Conservation (phyloP, 2,329 filamentous ascomycete genomes). For the Stenocarpella maydis region DNA sequence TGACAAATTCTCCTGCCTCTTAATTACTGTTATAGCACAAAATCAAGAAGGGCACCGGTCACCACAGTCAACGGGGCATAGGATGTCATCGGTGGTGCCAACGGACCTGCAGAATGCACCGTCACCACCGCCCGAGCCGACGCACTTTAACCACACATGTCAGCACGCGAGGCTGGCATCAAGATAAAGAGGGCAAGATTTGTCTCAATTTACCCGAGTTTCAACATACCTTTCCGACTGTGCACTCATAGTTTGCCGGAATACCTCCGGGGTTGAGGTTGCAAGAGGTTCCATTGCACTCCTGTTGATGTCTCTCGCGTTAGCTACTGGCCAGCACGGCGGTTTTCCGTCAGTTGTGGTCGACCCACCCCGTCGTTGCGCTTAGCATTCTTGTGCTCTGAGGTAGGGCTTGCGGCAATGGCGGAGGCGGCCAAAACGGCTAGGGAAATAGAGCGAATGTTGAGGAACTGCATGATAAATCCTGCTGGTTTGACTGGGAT, state of each 20-base stretch:
- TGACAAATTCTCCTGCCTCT: not conserved
- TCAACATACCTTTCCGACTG: conserved; percentile 1
- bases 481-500: not conserved
- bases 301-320: not conserved
- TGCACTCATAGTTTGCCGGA: not conserved
- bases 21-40: too few relatives aligned
- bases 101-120: conserved; percentile 5
- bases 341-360: not conserved
- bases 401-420: conserved; percentile 2
- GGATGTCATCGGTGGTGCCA: not conserved
- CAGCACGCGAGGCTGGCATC: not conserved
- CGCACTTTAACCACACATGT: not conserved
- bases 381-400: conserved; percentile 8
- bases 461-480: conserved; percentile 1
- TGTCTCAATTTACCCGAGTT: not conserved
- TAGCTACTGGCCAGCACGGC: not conserved
- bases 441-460: not conserved
- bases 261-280: conserved; percentile 1
- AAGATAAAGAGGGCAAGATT: too few relatives aligned
- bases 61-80: conserved; percentile 3
- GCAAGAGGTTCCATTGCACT: conserved; percentile 7
- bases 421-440: conserved; percentile 1
- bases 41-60: conserved; percentile 1
- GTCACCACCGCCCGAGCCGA: conserved; percentile 1
- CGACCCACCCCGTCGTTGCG: conserved; percentile 1